These are phyloP conservation scores for Sistotremastrum niveocremeum DNA, from an alignment of 768 basidiomycete genomes.

Conservation along the genomic window DNA sequence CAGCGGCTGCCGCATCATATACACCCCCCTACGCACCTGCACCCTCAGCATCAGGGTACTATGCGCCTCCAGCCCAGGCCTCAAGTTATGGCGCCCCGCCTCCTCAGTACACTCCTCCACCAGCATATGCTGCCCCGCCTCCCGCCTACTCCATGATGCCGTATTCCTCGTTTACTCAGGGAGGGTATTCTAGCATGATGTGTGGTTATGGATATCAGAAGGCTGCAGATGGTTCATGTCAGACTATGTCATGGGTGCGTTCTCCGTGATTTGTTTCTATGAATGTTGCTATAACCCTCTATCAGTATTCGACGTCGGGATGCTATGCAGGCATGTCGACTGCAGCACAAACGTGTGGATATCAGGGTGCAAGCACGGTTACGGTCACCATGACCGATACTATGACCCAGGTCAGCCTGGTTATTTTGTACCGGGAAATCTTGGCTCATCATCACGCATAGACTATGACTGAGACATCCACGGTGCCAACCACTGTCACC, in stretches of 20 bases:
- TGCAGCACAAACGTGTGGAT: slow-evolving; percentile 3
- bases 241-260: slow-evolving; percentile 45
- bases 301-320: slow-evolving; percentile 23
- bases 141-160: slow-evolving; percentile 39
- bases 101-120: slow-evolving; percentile 18
- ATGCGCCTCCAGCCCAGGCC: slow-evolving; percentile 4
- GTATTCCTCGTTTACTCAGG: slow-evolving; percentile 44
- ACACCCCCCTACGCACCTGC: slow-evolving; percentile 23
- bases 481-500: slow-evolving; percentile 1
- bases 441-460: not conserved
- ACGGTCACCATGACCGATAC: slow-evolving; percentile 3
- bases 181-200: slow-evolving; percentile 50
- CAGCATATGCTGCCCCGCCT: slow-evolving; percentile 18
- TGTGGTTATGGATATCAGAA: slow-evolving; percentile 64
- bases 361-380: slow-evolving; percentile 7
- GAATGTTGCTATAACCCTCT: not conserved
- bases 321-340: slow-evolving; percentile 32
- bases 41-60: slow-evolving; percentile 14
- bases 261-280: not conserved
- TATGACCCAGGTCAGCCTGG: slow-evolving; percentile 18
- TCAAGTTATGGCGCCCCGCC: slow-evolving; percentile 9
- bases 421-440: slow-evolving; percentile 1
- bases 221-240: slow-evolving; percentile 40
- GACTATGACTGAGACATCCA: not conserved
- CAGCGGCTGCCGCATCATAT: slow-evolving; percentile 1